Evolutionary conservation across 148 eudicot species (phyloP).

Genomic region (Drosera capensis): DNA sequence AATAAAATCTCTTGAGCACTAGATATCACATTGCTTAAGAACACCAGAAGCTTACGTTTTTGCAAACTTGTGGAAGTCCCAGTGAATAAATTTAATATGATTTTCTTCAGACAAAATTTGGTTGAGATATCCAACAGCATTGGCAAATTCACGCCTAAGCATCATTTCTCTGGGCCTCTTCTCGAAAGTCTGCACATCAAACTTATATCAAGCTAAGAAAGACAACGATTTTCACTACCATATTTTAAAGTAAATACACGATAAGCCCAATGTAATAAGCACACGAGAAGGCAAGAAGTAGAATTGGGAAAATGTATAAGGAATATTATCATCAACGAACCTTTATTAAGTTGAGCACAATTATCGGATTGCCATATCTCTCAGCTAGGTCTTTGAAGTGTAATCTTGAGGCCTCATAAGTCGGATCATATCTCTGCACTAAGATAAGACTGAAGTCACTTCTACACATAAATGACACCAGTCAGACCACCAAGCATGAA

Average conservation of each 20-base stretch:
- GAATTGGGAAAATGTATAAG: not conserved
- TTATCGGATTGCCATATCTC: conserved; percentile 93
- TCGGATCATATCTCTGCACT: conserved; percentile 99
- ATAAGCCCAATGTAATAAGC: too few relatives aligned
- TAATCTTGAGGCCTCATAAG: conserved; percentile 86
- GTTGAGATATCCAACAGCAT: conserved; percentile 91
- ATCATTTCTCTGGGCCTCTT: conserved; percentile 97
- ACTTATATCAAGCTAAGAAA: conserved; percentile 5
- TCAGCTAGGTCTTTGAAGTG: conserved; percentile 83
- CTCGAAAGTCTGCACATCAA: conserved; percentile 71
- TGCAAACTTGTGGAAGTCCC: conserved; percentile 97
- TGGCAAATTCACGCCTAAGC: conserved; percentile 88
- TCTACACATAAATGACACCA: not conserved
- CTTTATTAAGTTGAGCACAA: conserved; percentile 88
- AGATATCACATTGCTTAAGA: conserved; percentile 7
- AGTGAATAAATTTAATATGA: conserved; percentile 73
- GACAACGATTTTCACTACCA: not conserved
- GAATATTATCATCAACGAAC: conserved; percentile 16
- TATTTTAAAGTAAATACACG: not conserved
- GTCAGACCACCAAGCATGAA: not conserved
- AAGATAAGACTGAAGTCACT: conserved; percentile 14
- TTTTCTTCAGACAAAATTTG: conserved; percentile 67
- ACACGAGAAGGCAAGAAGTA: not conserved
- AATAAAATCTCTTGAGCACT: not conserved
- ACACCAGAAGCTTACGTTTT: conserved; percentile 53